These are phyloP conservation scores for Cutaneotrichosporon cutaneum DNA, from an alignment of 1,284 basidiomycete genomes.

Conservation along the genomic window DNA sequence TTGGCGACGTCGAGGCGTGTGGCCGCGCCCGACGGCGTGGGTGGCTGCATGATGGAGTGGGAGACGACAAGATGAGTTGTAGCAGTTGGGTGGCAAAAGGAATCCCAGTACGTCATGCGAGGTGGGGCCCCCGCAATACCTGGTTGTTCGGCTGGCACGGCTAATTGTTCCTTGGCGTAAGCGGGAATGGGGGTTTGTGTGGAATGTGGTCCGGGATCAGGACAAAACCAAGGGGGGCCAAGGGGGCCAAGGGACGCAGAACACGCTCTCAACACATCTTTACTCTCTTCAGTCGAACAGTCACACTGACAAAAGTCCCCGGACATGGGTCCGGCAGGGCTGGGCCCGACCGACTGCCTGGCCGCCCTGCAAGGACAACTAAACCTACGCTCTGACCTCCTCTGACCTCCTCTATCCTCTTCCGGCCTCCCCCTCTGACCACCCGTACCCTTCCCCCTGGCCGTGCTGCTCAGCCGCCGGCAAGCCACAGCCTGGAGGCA, in stretches of 20 bases:
- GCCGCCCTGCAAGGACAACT: not conserved
- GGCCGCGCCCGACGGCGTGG: not conserved
- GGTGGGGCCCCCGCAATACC: not conserved
- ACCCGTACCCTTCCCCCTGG: not conserved
- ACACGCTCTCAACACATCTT: not conserved
- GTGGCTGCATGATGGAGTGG: not conserved
- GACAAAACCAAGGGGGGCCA: too few species aligned
- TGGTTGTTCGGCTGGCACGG: not conserved
- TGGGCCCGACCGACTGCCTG: not conserved
- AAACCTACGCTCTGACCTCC: not conserved
- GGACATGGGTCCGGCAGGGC: not conserved
- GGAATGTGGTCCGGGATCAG: not conserved
- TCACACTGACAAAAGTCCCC: not conserved
- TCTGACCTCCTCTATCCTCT: not conserved
- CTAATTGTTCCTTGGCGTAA: not conserved
- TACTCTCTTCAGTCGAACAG: not conserved
- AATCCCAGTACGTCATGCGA: not conserved
- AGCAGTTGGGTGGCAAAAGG: not conserved
- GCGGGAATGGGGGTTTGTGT: not conserved
- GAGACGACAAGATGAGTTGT: not conserved
- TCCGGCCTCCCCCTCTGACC: not conserved
- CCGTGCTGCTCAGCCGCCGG: too few species aligned
- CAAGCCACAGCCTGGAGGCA: not conserved
- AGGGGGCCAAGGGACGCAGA: not conserved
- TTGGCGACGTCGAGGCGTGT: slow-evolving; percentile 6